phyloP scores from a whole-genome alignment of 2,329 filamentous ascomycete species.

The Delphinella strobiligena region DNA sequence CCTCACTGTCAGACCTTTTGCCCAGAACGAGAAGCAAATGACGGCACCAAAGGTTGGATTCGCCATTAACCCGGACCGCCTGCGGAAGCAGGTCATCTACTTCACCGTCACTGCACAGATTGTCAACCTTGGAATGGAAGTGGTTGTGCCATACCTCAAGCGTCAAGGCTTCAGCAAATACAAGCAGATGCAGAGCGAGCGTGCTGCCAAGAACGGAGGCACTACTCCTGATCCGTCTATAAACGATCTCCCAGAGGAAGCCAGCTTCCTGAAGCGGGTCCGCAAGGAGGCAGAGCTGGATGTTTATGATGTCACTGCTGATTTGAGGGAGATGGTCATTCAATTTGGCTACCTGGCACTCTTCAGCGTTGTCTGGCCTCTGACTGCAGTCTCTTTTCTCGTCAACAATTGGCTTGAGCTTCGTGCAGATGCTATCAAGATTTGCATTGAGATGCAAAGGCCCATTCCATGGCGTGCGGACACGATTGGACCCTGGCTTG shows the following conservation, averaged over 20 bases:
- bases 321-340: slow-evolving; percentile 88
- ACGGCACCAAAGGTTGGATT: slow-evolving; percentile 50
- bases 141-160: slow-evolving; percentile 75
- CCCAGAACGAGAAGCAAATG: slow-evolving; percentile 61
- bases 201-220: slow-evolving; percentile 45
- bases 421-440: slow-evolving; percentile 87
- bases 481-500: slow-evolving; percentile 87
- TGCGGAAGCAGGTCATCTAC: slow-evolving; percentile 88
- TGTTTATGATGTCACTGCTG: slow-evolving; percentile 77
- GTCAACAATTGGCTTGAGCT: slow-evolving; percentile 96
- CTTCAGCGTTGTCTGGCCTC: slow-evolving; percentile 88
- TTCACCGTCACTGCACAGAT: slow-evolving; percentile 91
- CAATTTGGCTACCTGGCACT: slow-evolving; percentile 74
- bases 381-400: slow-evolving; percentile 80
- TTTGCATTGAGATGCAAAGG: slow-evolving; percentile 76
- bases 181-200: slow-evolving; percentile 55
- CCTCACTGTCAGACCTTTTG: slow-evolving; percentile 60
- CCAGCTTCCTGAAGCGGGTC: slow-evolving; percentile 66
- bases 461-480: slow-evolving; percentile 84
- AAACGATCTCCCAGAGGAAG: slow-evolving; percentile 65
- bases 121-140: slow-evolving; percentile 74
- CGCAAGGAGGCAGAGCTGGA: slow-evolving; percentile 72
- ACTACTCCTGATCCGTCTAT: slow-evolving; percentile 28
- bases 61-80: slow-evolving; percentile 67
- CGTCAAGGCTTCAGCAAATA: slow-evolving; percentile 66